Percentiles rank a stretch among this genome's conserved stretches.
phyloP scores from a whole-genome alignment of 2,329 filamentous ascomycete genomes.

The Periconia sp. region DNA sequence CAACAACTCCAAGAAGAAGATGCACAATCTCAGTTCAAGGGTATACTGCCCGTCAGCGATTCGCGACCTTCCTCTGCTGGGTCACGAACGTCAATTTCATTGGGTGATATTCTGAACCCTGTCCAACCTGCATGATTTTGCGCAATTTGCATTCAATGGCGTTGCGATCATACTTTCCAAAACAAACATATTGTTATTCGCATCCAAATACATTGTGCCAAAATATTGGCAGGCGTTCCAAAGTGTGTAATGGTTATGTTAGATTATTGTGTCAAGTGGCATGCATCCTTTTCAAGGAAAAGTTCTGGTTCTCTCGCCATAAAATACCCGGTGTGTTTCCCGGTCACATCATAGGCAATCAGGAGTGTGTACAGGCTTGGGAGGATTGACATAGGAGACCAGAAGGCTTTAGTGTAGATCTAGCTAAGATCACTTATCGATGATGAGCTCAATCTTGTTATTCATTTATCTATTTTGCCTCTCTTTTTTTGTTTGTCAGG shows the following conservation, averaged over 20 bases:
- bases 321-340: not conserved
- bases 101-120: constrained; percentile 7
- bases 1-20: constrained; percentile 29
- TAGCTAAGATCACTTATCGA: not conserved
- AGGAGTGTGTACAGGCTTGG: not conserved
- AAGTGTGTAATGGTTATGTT: not conserved
- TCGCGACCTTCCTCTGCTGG: constrained; percentile 30
- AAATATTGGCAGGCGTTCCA: no score
- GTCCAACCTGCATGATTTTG: not conserved
- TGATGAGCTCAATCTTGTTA: not conserved
- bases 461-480: not conserved
- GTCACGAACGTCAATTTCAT: constrained; percentile 15
- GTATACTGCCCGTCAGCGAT: constrained; percentile 15
- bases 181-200: not conserved
- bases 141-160: constrained; percentile 22
- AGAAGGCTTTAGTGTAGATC: not conserved
- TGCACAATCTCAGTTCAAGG: constrained; percentile 14
- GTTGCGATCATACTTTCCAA: constrained; percentile 8
- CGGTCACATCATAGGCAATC: not conserved
- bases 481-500: not conserved
- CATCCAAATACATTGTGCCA: no score
- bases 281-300: not conserved
- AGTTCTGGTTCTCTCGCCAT: not conserved
- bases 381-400: not conserved
- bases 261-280: not conserved